Percentiles rank a stretch among this genome's conserved stretches.
These are phyloP conservation scores for Cubamyces lactineus DNA, from an alignment of 768 basidiomycete species.

Conservation along the genomic window DNA sequence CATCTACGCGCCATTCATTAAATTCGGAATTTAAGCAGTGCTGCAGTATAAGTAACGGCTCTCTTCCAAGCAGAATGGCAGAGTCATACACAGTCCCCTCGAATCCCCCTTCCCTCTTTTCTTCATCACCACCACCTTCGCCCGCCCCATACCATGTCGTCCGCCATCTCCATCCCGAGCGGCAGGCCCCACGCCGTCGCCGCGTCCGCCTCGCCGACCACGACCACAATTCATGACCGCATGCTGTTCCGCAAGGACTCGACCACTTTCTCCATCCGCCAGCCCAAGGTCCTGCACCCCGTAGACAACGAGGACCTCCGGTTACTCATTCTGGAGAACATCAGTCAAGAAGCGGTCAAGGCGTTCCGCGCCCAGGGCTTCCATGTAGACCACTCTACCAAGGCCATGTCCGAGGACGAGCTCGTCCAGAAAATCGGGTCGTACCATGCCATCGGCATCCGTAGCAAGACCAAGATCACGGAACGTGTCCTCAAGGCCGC, in stretches of 20 bases:
- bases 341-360: constrained; percentile 86
- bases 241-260: constrained; percentile 43
- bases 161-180: constrained; percentile 50
- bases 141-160: constrained; percentile 42
- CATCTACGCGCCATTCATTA: constrained; percentile 20
- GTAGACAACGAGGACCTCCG: constrained; percentile 79
- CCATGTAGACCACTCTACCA: constrained; percentile 86
- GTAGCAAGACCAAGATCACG: constrained; percentile 97
- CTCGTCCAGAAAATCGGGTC: constrained; percentile 79
- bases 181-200: constrained; percentile 44
- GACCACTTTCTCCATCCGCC: constrained; percentile 44
- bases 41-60: constrained; percentile 2
- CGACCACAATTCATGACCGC: constrained; percentile 49
- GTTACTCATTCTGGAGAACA: constrained; percentile 92
- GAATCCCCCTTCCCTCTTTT: neutral
- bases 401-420: constrained; percentile 91
- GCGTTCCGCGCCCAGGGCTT: constrained; percentile 83
- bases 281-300: constrained; percentile 77
- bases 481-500: constrained; percentile 86
- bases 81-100: constrained; percentile 7
- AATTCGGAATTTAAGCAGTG: constrained; percentile 13
- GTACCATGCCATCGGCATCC: constrained; percentile 95
- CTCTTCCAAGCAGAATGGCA: neutral
- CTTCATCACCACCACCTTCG: neutral
- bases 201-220: constrained; percentile 56